Evolutionary conservation across 1,284 basidiomycete genomes (phyloP).

Genomic region (Melampsora americana): DNA sequence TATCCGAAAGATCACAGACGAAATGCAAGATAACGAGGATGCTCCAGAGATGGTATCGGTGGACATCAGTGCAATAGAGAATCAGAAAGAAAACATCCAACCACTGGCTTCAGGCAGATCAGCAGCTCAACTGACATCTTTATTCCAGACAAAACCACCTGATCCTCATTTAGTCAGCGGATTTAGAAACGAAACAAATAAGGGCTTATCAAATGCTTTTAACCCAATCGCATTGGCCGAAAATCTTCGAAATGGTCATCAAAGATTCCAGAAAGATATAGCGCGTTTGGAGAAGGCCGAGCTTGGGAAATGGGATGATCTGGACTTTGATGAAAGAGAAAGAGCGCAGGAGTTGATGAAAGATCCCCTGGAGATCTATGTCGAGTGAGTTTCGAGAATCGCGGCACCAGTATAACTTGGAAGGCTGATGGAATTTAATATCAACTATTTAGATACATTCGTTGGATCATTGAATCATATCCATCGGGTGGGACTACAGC

Average conservation of each 20-base stretch:
- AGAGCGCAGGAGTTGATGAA: constrained; percentile 54
- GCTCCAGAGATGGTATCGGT: constrained; percentile 15
- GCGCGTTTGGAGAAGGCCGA: constrained; percentile 54
- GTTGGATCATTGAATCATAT: constrained; percentile 68
- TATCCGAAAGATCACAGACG: too few species aligned
- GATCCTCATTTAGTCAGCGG: neutral
- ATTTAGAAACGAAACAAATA: neutral
- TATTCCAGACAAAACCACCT: constrained; percentile 51
- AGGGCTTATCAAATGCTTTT: constrained; percentile 6
- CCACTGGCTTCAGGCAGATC: constrained; percentile 60
- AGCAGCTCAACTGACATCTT: constrained; percentile 57
- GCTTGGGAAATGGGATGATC: constrained; percentile 48
- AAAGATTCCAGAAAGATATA: constrained; percentile 54
- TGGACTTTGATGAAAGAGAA: constrained; percentile 60
- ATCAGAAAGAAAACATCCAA: constrained; percentile 64
- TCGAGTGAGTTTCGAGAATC: constrained; percentile 52
- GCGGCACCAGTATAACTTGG: neutral
- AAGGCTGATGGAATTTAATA: constrained; percentile 47
- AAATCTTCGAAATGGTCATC: constrained; percentile 56
- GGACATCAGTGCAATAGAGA: constrained; percentile 56
- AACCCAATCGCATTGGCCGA: constrained; percentile 46
- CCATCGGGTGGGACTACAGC: constrained; percentile 64
- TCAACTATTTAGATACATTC: constrained; percentile 59
- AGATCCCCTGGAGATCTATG: constrained; percentile 58
- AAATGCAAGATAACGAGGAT: too few species aligned